Evolutionary conservation across 768 basidiomycete species (phyloP).

Genomic region (Clavulina sp.): DNA sequence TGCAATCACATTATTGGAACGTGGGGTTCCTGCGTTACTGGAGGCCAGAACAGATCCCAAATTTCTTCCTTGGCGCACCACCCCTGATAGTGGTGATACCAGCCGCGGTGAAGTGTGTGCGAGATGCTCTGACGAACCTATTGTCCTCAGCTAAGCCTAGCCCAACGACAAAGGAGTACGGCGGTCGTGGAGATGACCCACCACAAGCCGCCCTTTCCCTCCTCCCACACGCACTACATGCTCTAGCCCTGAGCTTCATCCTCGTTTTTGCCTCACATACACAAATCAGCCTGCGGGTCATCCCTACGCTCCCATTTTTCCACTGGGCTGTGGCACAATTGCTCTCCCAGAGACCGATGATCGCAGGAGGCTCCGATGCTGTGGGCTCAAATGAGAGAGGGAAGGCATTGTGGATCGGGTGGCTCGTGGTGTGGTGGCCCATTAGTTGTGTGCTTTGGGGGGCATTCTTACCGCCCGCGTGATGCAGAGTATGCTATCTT

Average conservation of each 20-base stretch:
- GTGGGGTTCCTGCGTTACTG: slow-evolving; percentile 76
- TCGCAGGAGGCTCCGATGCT: no score
- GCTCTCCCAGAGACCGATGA: slow-evolving; percentile 21
- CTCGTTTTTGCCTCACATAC: slow-evolving; percentile 69
- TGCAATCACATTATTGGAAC: slow-evolving; percentile 78
- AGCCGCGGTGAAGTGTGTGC: no score
- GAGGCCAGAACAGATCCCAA: slow-evolving; percentile 67
- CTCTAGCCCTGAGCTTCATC: slow-evolving; percentile 38
- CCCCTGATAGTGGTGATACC: slow-evolving; percentile 37
- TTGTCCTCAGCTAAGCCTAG: no score
- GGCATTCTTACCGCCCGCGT: slow-evolving; percentile 84
- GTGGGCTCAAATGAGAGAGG: no score
- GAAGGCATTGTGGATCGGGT: slow-evolving; percentile 60
- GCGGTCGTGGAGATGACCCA: slow-evolving; percentile 4
- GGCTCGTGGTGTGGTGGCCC: slow-evolving; percentile 64
- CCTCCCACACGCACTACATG: slow-evolving; percentile 61
- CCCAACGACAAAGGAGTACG: no score
- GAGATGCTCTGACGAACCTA: slow-evolving; percentile 14
- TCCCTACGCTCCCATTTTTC: slow-evolving; percentile 54
- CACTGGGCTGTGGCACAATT: slow-evolving; percentile 80
- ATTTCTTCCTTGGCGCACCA: slow-evolving; percentile 67
- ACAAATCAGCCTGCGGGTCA: slow-evolving; percentile 70
- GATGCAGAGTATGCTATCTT: no score
- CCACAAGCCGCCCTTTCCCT: not conserved
- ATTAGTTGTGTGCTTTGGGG: slow-evolving; percentile 61